phyloP scores from a whole-genome alignment of 352 stramenopile species.

The Peronosclerospora sorghi region DNA sequence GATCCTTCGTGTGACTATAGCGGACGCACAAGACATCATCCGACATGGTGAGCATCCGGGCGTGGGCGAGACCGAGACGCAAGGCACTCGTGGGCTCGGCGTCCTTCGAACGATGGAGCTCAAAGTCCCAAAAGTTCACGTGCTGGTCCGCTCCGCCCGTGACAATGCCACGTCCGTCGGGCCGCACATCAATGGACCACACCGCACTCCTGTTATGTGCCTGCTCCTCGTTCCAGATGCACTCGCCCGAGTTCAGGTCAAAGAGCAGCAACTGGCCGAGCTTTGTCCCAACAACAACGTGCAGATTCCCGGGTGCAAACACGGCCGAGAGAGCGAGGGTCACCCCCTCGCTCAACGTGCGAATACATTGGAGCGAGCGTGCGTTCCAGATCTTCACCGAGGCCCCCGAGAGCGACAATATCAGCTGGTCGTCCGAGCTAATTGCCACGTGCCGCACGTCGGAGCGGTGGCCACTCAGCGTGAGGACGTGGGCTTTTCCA shows the following conservation, averaged over 20 bases:
- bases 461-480: constrained; percentile 83
- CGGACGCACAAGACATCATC: constrained; percentile 97
- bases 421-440: constrained; percentile 81
- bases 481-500: constrained; percentile 52
- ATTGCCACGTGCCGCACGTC: constrained; percentile 86
- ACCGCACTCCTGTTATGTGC: constrained; percentile 91
- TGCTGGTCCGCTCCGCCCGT: constrained; percentile 95
- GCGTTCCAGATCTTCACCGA: constrained; percentile 91
- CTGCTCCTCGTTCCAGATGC: constrained; percentile 76
- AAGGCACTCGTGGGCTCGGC: constrained; percentile 29
- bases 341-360: constrained; percentile 75
- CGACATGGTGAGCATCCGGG: constrained; percentile 95
- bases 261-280: constrained; percentile 90
- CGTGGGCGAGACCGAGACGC: constrained; percentile 89
- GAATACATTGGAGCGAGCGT: constrained; percentile 84
- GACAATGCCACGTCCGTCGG: constrained; percentile 86
- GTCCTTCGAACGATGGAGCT: constrained; percentile 65
- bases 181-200: constrained; percentile 94
- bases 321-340: constrained; percentile 85
- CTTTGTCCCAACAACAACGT: constrained; percentile 95
- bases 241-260: constrained; percentile 93
- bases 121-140: constrained; percentile 99
- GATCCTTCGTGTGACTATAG: constrained; percentile 91
- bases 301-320: constrained; percentile 95
- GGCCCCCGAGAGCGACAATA: constrained; percentile 80